Evolutionary conservation across 768 basidiomycete genomes (phyloP).

Genomic region (Tylopilus intermedius): DNA sequence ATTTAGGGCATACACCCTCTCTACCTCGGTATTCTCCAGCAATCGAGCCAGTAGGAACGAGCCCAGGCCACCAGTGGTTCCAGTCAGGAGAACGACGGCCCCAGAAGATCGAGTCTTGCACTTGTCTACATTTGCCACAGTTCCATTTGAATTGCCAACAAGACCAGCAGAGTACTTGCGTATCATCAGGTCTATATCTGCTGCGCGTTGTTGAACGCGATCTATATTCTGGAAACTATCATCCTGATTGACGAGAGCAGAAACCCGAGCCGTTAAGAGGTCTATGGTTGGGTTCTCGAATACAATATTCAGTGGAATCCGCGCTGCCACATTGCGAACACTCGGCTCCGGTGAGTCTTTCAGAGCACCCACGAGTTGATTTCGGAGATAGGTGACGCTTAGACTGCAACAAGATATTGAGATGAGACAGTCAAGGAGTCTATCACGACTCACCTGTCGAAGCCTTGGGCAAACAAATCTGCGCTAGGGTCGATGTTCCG

Average conservation of each 20-base stretch:
- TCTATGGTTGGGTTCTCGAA: constrained; percentile 37
- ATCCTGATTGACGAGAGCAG: constrained; percentile 3
- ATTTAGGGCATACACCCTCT: constrained; percentile 33
- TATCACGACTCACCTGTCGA: constrained; percentile 29
- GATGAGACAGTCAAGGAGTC: neutral
- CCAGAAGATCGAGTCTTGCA: neutral
- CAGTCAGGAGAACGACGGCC: constrained; percentile 35
- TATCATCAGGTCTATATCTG: constrained; percentile 36
- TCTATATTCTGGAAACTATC: neutral
- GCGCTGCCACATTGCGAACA: constrained; percentile 19
- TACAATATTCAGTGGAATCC: constrained; percentile 31
- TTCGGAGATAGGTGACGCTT: constrained; percentile 29
- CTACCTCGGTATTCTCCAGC: constrained; percentile 19
- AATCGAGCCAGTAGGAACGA: constrained; percentile 32
- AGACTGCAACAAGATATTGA: constrained; percentile 14
- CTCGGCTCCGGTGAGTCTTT: constrained; percentile 29
- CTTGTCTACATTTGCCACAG: constrained; percentile 2
- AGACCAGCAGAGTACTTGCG: constrained; percentile 32
- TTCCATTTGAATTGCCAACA: constrained; percentile 7
- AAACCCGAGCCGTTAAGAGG: constrained; percentile 24
- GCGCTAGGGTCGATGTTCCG: constrained; percentile 1
- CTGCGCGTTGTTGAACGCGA: neutral
- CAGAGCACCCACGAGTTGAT: constrained; percentile 19
- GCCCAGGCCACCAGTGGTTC: constrained; percentile 38
- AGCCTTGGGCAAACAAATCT: constrained; percentile 34